Evolutionary conservation across 345 rosid species (phyloP), one percentile per base, ranked within the genome.

Genomic region (Boechera divaricarpa): DNA sequence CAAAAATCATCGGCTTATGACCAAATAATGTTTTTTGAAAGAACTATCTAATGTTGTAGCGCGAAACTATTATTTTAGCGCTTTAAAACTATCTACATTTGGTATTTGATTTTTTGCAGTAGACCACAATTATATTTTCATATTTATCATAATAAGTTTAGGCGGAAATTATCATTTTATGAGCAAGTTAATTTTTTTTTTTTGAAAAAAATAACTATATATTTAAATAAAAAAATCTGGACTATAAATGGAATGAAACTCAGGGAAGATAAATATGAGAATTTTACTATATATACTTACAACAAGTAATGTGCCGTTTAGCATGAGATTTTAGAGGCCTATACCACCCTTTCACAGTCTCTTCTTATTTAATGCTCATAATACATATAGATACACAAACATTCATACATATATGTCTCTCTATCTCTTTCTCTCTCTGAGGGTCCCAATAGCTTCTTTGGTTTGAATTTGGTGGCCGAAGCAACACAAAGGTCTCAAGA

Each of bases 171-270:
- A 7, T 11, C 10, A 21, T 21, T 21, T 21, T 21, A 41, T 39
- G 15, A 18, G 54, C 18, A 6, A 33, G 16, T 0, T 18, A 21
- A 21, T 21, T 28, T 28, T 28, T 26, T 28, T 28, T 28, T 28
- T 28, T 26, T 26, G 1, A 2, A 28, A 28, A 28, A 28, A 28
- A 2, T 28, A 28, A 28, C 29, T 28, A 28, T 28, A 2, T 28
- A 8, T 1, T 60, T 4, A 26, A 35, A 72, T 24, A 72, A 35
- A 10, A 45, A 33, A 51, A 72, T 73, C 52, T 44, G 36, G n/a
- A 49, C 53, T 31, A 38, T 0, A 75, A 60, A 61, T 69, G 75
- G 80, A 69, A 77, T 70, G 58, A 77, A 54, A 77, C 64, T 39
- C 52, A 10, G 3, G 33, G 51, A 52, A 77, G 57, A 77, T 77